phyloP scores from a whole-genome alignment of 805 yeast genomes.

The Kodamaea kaohsiungensis region DNA sequence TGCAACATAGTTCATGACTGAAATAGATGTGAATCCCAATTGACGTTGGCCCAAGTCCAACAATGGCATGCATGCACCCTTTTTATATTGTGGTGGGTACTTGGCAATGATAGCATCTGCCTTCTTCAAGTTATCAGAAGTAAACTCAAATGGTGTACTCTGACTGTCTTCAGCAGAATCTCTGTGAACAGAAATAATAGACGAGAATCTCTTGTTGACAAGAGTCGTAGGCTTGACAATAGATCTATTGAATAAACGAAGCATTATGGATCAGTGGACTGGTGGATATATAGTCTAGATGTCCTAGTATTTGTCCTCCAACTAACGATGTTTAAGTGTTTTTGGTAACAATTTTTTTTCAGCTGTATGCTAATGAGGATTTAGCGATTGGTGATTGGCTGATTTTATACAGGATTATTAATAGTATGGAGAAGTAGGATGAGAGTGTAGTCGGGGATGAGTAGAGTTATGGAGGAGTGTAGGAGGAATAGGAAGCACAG shows the following conservation, averaged over 20 bases:
- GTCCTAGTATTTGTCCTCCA: not conserved
- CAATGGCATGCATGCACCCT: slow-evolving; percentile 86
- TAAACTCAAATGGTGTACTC: slow-evolving; percentile 70
- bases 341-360: slow-evolving; percentile 6
- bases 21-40: slow-evolving; percentile 79
- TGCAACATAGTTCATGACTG: slow-evolving; percentile 90
- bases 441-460: not conserved
- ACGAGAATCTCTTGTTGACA: slow-evolving; percentile 31
- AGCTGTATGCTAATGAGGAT: slow-evolving; percentile 10
- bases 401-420: slow-evolving; percentile 7
- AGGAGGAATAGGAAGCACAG: no score
- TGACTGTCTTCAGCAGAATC: slow-evolving; percentile 69
- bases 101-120: slow-evolving; percentile 76
- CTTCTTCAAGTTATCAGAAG: slow-evolving; percentile 58
- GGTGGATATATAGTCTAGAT: not conserved
- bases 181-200: slow-evolving; percentile 66
- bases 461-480: not conserved
- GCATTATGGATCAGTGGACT: slow-evolving; percentile 15
- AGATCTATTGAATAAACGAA: slow-evolving; percentile 18
- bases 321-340: not conserved
- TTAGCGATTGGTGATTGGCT: slow-evolving; percentile 11
- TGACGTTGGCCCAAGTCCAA: slow-evolving; percentile 87
- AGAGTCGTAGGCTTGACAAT: slow-evolving; percentile 16
- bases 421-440: not conserved
- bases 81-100: slow-evolving; percentile 84